A percentile compares a stretch with the other conserved stretches of the same genome.
These are phyloP conservation scores for Candida albicans DNA, from an alignment of 1,139 yeast species.

Conservation along the genomic window DNA sequence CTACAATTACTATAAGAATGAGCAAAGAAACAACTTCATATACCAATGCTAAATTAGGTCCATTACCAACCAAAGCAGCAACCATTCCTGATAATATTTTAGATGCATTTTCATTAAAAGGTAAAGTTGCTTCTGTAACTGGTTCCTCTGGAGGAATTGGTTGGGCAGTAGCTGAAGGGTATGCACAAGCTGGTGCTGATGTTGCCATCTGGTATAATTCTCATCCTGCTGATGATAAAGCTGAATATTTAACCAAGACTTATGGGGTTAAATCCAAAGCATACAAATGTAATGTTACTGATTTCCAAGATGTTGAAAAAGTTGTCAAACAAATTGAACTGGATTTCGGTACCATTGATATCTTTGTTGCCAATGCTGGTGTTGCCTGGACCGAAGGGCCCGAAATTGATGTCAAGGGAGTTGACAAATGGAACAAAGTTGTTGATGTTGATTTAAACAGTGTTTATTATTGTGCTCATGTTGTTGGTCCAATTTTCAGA, in stretches of 20 bases:
- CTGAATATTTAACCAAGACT: conserved; percentile 28
- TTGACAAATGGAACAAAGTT: conserved; percentile 48
- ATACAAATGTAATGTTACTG: conserved; percentile 43
- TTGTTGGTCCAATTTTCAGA: conserved; percentile 46
- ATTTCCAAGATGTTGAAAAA: conserved; percentile 35
- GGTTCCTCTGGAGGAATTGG: conserved; percentile 51
- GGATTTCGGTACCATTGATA: conserved; percentile 45
- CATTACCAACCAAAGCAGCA: conserved; percentile 43
- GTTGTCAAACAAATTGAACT: conserved; percentile 32
- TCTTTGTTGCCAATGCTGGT: conserved; percentile 60
- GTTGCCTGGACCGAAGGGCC: conserved; percentile 39
- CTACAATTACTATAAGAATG: not conserved
- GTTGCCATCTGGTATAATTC: conserved; percentile 48
- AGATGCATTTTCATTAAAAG: conserved; percentile 37
- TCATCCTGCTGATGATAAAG: conserved; percentile 28
- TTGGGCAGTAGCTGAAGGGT: conserved; percentile 44
- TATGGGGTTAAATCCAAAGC: conserved; percentile 30
- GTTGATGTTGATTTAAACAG: conserved; percentile 50
- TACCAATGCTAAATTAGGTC: conserved; percentile 36
- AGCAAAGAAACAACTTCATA: conserved; percentile 11
- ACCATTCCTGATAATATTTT: conserved; percentile 31
- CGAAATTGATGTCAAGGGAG: conserved; percentile 40
- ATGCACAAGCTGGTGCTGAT: conserved; percentile 46
- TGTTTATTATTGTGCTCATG: conserved; percentile 46
- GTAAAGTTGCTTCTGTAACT: conserved; percentile 42